These are phyloP conservation scores for Rhamnella rubrinervis DNA, from an alignment of 331 rosid species.

Conservation along the genomic window DNA sequence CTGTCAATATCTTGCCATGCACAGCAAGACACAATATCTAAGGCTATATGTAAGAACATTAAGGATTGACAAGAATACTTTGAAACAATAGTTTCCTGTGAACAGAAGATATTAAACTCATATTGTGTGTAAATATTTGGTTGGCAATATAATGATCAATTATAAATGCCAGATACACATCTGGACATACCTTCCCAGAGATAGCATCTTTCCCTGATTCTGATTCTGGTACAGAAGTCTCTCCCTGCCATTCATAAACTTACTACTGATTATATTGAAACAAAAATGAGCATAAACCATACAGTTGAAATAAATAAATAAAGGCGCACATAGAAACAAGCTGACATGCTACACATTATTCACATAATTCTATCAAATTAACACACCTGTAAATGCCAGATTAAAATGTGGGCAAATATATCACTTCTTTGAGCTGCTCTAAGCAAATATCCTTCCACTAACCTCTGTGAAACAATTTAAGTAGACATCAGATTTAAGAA, in stretches of 20 bases:
- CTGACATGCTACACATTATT: background rate
- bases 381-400: constrained; percentile 93
- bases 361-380: background rate
- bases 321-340: too few species aligned
- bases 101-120: background rate
- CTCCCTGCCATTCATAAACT: constrained; percentile 73
- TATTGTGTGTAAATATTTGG: background rate
- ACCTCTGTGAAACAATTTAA: constrained; percentile 56
- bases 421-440: constrained; percentile 97
- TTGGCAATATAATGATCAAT: background rate
- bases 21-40: too few species aligned
- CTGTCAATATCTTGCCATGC: too few species aligned
- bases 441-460: constrained; percentile 95
- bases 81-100: background rate
- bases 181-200: constrained; percentile 62
- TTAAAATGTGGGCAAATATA: constrained; percentile 90
- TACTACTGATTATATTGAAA: constrained; percentile 14
- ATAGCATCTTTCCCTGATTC: constrained; percentile 70
- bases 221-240: constrained; percentile 60
- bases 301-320: background rate
- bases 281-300: constrained; percentile 8
- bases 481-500: constrained; percentile 12
- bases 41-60: too few species aligned
- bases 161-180: background rate
- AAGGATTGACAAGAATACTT: background rate